Base-by-base conservation (phyloP, 441 rosid species). In the Hura crepitans region DNA sequence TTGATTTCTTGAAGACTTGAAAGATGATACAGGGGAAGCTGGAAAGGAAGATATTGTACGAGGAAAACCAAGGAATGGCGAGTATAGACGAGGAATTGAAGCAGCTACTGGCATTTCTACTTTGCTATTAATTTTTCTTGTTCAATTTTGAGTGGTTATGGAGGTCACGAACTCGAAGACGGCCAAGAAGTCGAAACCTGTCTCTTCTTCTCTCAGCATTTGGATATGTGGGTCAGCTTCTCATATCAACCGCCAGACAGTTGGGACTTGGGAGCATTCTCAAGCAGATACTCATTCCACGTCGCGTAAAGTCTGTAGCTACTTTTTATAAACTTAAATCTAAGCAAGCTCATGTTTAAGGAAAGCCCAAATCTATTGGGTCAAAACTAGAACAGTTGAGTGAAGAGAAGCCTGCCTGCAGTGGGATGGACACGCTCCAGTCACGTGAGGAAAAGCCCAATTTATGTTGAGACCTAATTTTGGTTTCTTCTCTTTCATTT, bases 31-130 rank as follows among this genome's bases (percentile, higher is more conserved):
- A 42, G 78, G 22, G 25, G 74, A n/a, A 33, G 79, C 17, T 46
- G 73, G 50, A 58, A 72, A 30, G 45, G 72, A 70, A 46, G 85
- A 80, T 57, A 72, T 57, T 76, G 75, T 83, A 67, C 85, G 73
- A 4, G 97, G 93, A 70, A 74, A 77, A 57, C 71, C 78, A 6
- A 87, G 81, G 71, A 84, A 89, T 1, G 90, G 87, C 20, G 95
- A 85, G 2, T 75, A 85, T 45, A 87, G 80, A 66, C 87, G 90
- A 73, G 82, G 77, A 39, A 84, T 59, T 20, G 92, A 81, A 37
- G 83, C 73, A 30, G 75, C 70, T 55, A 81, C 74, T 59, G 83
- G 81, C 97, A 88, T 82, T 78, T 75, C 68, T 66, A 37, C n/a
- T 53, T 55, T 17, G 17, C 15, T 42, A 0, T 10, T 42, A 17